These are phyloP conservation scores for Zalerion maritima DNA, from an alignment of 495 filamentous ascomycete genomes.

Conservation along the genomic window DNA sequence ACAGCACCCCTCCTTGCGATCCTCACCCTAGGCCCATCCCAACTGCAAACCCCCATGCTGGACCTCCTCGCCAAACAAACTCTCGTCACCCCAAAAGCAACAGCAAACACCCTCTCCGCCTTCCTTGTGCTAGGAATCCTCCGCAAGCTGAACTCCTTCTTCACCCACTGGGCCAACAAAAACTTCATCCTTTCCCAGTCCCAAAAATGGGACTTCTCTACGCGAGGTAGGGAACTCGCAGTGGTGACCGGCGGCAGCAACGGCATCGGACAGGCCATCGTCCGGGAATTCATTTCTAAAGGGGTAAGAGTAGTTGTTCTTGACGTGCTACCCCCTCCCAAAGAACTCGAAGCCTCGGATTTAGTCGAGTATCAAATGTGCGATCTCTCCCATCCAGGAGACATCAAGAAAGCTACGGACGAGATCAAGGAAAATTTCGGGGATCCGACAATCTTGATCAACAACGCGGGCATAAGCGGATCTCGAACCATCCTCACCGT, in stretches of 20 bases:
- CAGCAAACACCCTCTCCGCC: too few species aligned
- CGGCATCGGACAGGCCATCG: conserved; percentile 39
- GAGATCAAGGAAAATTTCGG: conserved; percentile 31
- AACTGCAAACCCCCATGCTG: too few species aligned
- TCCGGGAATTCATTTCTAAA: conserved; percentile 25
- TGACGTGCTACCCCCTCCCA: conserved; percentile 19
- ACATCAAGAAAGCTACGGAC: conserved; percentile 27
- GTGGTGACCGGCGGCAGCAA: conserved; percentile 41
- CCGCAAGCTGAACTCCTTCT: too few species aligned
- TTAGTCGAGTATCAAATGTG: conserved; percentile 31
- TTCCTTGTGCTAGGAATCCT: too few species aligned
- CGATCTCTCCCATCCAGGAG: conserved; percentile 36
- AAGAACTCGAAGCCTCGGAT: neutral
- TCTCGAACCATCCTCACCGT: conserved; percentile 33
- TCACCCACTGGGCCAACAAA: too few species aligned
- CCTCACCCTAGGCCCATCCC: too few species aligned
- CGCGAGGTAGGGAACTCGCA: conserved; percentile 40
- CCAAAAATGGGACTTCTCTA: too few species aligned
- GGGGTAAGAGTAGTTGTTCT: conserved; percentile 37
- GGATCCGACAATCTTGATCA: conserved; percentile 40
- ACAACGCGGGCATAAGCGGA: conserved; percentile 44
- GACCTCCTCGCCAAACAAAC: too few species aligned
- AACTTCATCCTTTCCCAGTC: too few species aligned
- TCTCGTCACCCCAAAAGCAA: too few species aligned
- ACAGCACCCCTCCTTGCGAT: too few species aligned